phyloP scores from a whole-genome alignment of 768 basidiomycete species.

The Termitomyces sp. region DNA sequence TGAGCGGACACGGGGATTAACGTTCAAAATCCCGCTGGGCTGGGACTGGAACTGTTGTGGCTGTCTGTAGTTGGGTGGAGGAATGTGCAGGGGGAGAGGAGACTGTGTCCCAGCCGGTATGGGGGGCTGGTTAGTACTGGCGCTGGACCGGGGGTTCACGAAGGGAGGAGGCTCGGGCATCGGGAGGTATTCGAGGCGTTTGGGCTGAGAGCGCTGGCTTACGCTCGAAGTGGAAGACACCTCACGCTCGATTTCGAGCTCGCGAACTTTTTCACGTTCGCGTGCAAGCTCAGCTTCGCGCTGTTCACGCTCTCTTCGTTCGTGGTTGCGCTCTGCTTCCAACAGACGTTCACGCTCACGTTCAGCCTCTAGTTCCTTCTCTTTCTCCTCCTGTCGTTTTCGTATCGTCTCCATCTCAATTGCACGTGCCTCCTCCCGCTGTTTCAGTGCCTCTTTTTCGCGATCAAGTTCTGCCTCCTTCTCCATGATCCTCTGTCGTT shows the following conservation, averaged over 20 bases:
- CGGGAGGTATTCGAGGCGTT: constrained; percentile 10
- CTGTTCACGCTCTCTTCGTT: constrained; percentile 8
- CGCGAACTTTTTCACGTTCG: constrained; percentile 8
- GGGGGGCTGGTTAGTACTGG: neutral
- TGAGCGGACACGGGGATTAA: neutral
- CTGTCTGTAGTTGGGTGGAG: neutral
- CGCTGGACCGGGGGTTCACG: neutral
- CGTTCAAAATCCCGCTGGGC: neutral
- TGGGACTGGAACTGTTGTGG: constrained; percentile 15
- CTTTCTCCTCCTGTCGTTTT: constrained; percentile 4
- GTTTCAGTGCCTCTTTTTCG: constrained; percentile 14
- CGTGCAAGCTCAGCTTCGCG: constrained; percentile 5
- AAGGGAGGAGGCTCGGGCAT: constrained; percentile 14
- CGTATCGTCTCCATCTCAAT: neutral
- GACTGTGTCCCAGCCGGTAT: neutral
- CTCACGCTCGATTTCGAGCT: constrained; percentile 8
- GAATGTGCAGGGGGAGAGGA: constrained; percentile 5
- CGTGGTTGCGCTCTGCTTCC: constrained; percentile 3
- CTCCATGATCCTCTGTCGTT: constrained; percentile 5
- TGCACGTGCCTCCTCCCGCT: constrained; percentile 6
- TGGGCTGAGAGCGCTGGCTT: constrained; percentile 5
- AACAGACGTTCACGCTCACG: constrained; percentile 11
- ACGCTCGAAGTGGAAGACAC: constrained; percentile 2
- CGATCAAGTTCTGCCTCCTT: constrained; percentile 8
- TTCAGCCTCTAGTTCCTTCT: constrained; percentile 13